Evolutionary conservation across 208 protist species (phyloP).

Genomic region (Leishmania braziliensis): DNA sequence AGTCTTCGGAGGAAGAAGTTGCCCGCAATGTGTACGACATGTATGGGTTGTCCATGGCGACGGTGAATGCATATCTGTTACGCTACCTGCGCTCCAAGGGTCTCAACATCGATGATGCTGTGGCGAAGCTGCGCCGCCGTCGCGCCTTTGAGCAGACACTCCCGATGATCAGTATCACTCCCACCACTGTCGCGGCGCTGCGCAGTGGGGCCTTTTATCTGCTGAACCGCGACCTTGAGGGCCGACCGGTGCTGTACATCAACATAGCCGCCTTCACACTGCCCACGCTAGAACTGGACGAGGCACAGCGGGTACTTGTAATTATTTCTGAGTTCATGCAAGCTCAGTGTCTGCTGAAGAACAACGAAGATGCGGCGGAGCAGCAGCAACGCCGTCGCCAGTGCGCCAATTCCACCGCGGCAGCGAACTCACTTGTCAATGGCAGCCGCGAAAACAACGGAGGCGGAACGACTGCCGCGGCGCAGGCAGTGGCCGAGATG

Average conservation of each 20-base stretch:
- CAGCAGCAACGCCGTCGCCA: constrained; percentile 11
- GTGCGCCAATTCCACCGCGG: background rate
- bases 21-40: constrained; percentile 14
- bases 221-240: constrained; percentile 44
- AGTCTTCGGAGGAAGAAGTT: constrained; percentile 13
- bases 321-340: constrained; percentile 83
- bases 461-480: background rate
- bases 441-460: background rate
- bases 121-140: constrained; percentile 59
- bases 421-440: background rate
- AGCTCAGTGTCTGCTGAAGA: constrained; percentile 38
- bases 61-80: constrained; percentile 60
- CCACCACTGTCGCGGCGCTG: constrained; percentile 41
- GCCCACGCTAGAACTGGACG: constrained; percentile 43
- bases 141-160: constrained; percentile 63
- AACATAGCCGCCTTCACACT: constrained; percentile 42
- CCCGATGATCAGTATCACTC: constrained; percentile 59
- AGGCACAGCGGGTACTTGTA: constrained; percentile 57
- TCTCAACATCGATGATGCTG: constrained; percentile 44
- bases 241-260: constrained; percentile 60
- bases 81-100: constrained; percentile 62
- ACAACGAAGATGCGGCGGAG: constrained; percentile 30
- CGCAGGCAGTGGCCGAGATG: constrained; percentile 5
- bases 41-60: constrained; percentile 28
- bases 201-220: constrained; percentile 57